These are phyloP conservation scores for Globisporangium perplexum DNA, from an alignment of 352 stramenopile genomes.

Conservation along the genomic window DNA sequence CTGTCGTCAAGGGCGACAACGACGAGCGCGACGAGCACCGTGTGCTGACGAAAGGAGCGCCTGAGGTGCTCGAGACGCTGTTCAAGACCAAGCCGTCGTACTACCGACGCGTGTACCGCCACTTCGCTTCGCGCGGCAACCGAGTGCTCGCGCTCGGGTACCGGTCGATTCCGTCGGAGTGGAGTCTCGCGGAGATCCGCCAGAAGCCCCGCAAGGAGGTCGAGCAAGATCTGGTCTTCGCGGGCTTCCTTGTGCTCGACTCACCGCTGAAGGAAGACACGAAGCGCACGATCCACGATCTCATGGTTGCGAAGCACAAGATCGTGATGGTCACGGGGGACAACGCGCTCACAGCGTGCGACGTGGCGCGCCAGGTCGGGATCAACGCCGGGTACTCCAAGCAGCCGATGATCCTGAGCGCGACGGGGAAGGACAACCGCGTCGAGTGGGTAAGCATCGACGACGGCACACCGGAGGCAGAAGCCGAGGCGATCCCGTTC, in stretches of 20 bases:
- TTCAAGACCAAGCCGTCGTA: slow-evolving; percentile 64
- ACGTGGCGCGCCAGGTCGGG: slow-evolving; percentile 88
- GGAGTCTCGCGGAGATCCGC: slow-evolving; percentile 18
- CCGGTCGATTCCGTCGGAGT: slow-evolving; percentile 38
- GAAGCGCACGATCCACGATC: slow-evolving; percentile 71
- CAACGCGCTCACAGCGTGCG: slow-evolving; percentile 88
- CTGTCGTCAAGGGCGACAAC: slow-evolving; percentile 23
- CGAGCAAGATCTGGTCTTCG: slow-evolving; percentile 86
- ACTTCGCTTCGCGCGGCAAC: slow-evolving; percentile 34
- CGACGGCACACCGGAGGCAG: slow-evolving; percentile 14
- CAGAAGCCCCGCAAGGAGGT: slow-evolving; percentile 35
- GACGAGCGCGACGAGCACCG: slow-evolving; percentile 24
- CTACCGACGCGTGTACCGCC: slow-evolving; percentile 42
- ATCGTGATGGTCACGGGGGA: slow-evolving; percentile 96
- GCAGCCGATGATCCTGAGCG: slow-evolving; percentile 20
- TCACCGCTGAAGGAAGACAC: slow-evolving; percentile 93
- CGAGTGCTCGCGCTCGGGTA: slow-evolving; percentile 88
- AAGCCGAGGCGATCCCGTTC: slow-evolving; percentile 14
- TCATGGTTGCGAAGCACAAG: slow-evolving; percentile 70
- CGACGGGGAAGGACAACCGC: neutral
- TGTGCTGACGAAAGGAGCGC: slow-evolving; percentile 92
- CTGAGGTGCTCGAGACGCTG: slow-evolving; percentile 83
- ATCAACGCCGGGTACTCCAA: slow-evolving; percentile 34
- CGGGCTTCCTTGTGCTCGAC: slow-evolving; percentile 90
- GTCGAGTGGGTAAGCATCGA: slow-evolving; percentile 26